phyloP scores from a whole-genome alignment of 2,329 filamentous ascomycete species.

The Metarhizium humberi region DNA sequence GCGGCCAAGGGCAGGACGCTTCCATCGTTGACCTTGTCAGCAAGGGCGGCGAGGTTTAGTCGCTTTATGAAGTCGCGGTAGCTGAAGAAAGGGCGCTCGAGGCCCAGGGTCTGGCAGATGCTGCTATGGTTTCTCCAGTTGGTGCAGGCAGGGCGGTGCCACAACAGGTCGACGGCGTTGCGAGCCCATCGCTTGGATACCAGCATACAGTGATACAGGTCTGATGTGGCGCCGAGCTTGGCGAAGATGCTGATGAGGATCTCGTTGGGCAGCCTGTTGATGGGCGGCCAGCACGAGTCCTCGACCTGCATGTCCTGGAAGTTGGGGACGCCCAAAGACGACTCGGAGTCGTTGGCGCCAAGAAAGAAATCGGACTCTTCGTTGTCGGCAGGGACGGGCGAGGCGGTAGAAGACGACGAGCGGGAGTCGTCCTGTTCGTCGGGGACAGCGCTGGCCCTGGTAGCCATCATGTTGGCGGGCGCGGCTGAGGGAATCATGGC shows the following conservation, averaged over 20 bases:
- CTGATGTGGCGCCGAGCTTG: slow-evolving; percentile 64
- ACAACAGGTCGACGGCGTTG: slow-evolving; percentile 86
- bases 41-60: slow-evolving; percentile 77
- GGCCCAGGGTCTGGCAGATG: slow-evolving; percentile 70
- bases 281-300: slow-evolving; percentile 62
- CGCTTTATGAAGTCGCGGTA: slow-evolving; percentile 89
- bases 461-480: slow-evolving; percentile 10
- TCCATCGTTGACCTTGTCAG: slow-evolving; percentile 72
- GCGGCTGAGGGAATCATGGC: slow-evolving; percentile 11
- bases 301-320: slow-evolving; percentile 66
- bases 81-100: slow-evolving; percentile 69
- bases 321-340: slow-evolving; percentile 75
- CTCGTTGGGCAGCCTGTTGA: slow-evolving; percentile 83
- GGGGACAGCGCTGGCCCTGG: slow-evolving; percentile 7
- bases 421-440: slow-evolving; percentile 43
- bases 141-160: slow-evolving; percentile 88
- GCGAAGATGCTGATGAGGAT: slow-evolving; percentile 89
- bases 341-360: slow-evolving; percentile 83
- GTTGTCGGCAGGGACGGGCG: slow-evolving; percentile 67
- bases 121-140: slow-evolving; percentile 72
- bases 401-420: slow-evolving; percentile 62
- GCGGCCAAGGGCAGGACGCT: slow-evolving; percentile 72
- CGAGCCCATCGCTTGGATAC: slow-evolving; percentile 91
- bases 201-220: slow-evolving; percentile 81
- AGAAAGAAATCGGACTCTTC: slow-evolving; percentile 93